Evolutionary conservation across 306 rosid genomes (phyloP), one percentile per base, ranked within the genome.

Genomic region (Corylus americana): DNA sequence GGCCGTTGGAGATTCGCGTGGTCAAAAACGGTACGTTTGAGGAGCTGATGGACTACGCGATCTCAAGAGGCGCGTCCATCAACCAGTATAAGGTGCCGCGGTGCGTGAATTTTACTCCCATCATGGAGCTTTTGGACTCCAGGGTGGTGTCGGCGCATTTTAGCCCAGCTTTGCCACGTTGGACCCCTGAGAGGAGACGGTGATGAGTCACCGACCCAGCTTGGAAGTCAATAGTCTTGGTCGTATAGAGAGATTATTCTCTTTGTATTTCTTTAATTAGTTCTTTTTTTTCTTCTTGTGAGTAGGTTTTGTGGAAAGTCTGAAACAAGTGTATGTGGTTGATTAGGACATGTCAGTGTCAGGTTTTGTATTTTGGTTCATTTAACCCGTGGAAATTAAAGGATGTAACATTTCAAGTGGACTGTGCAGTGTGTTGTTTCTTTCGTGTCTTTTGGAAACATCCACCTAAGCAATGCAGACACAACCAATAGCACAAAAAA

Each of bases 21-120:
- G 92, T 88, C 2, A 84, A 75, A 39, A 75, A 61, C 35, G 90
- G 90, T 13, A 88, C 92, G 31, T 88, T 88, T 47, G 92, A 88
- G 75, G 92, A 88, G 77, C 18, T 88, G 55, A 88, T 88, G 92
- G 92, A 88, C 74, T 88, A 88, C 78, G 92, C 92, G 2, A 88
- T 88, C 49, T 88, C 92, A 0, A 73, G 92, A 64, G 92, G 92
- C 58, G 92, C 92, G 74, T 88, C 91, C 3, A 88, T 88, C 35
- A 88, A 88, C 29, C 91, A 88, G 83, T 88, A 88, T 1, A 88
- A 88, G 85, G 92, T 88, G 22, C 92, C 92, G 45, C 53, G 92
- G 85, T 88, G 92, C 44, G 92, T 88, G 69, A 88, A 88, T n/a
- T 86, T 88, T 35, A 88, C 92, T 4, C 92, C 92, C 11, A 86